Evolutionary conservation across 2,329 filamentous ascomycete species (phyloP).

Genomic region (Fusarium illudens): DNA sequence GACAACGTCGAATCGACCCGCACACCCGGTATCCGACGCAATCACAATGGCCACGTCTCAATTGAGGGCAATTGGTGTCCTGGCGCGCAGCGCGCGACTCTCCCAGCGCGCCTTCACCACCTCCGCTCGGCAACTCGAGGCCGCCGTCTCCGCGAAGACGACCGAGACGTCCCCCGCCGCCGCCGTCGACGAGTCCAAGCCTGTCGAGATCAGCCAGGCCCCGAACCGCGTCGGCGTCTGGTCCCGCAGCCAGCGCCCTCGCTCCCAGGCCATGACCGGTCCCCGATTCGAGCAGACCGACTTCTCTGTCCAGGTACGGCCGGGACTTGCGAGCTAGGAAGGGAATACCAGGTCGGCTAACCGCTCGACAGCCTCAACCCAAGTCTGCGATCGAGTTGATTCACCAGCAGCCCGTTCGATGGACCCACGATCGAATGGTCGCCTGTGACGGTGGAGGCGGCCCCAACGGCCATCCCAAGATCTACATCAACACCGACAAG

Average conservation of each 20-base stretch:
- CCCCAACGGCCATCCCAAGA: conserved; percentile 85
- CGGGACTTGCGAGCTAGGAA: conserved; percentile 2
- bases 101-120: conserved; percentile 58
- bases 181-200: conserved; percentile 52
- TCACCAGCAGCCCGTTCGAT: conserved; percentile 93
- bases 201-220: conserved; percentile 73
- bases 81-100: conserved; percentile 56
- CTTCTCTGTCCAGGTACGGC: conserved; percentile 84
- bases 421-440: conserved; percentile 84
- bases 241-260: conserved; percentile 85
- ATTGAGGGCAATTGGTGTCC: conserved; percentile 55
- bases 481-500: conserved; percentile 99
- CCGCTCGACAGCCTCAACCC: conserved; percentile 75
- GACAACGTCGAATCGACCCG: conserved; percentile 39
- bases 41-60: conserved; percentile 54
- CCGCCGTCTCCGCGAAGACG: conserved; percentile 51
- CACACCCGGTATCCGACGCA: conserved; percentile 39
- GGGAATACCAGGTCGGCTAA: conserved; percentile 30
- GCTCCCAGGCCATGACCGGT: conserved; percentile 86
- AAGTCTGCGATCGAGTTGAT: conserved; percentile 93
- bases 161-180: conserved; percentile 54
- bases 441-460: conserved; percentile 94
- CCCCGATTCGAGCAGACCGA: conserved; percentile 98
- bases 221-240: conserved; percentile 85
- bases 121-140: conserved; percentile 58